These are phyloP conservation scores for Colletotrichum truncatum DNA, from an alignment of 2,329 filamentous ascomycete species.

Conservation along the genomic window DNA sequence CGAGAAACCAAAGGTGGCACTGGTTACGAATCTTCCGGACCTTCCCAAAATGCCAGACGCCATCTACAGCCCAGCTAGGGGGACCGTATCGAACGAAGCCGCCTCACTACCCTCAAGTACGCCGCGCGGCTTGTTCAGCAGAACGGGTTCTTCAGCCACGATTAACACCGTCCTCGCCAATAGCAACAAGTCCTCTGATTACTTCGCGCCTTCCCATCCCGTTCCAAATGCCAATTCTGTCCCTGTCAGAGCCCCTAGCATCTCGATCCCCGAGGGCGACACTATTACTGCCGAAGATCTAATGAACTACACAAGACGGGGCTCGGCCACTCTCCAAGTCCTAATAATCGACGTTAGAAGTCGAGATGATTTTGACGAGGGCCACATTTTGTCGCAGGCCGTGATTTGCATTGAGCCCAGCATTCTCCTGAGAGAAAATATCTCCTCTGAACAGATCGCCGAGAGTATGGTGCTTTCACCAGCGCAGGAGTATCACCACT, in stretches of 20 bases:
- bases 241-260: slow-evolving; percentile 40
- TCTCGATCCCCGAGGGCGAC: slow-evolving; percentile 59
- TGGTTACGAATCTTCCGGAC: slow-evolving; percentile 62
- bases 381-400: slow-evolving; percentile 85
- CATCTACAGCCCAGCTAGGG: slow-evolving; percentile 81
- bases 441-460: slow-evolving; percentile 68
- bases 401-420: slow-evolving; percentile 91
- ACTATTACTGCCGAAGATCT: slow-evolving; percentile 75
- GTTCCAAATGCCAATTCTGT: slow-evolving; percentile 33
- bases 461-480: slow-evolving; percentile 78
- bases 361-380: slow-evolving; percentile 83
- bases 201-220: slow-evolving; percentile 43
- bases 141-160: slow-evolving; percentile 45
- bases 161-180: slow-evolving; percentile 38
- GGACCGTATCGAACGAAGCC: slow-evolving; percentile 72
- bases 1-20: slow-evolving; percentile 53
- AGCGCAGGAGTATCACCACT: slow-evolving; percentile 77
- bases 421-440: slow-evolving; percentile 74
- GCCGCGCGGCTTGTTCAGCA: slow-evolving; percentile 69
- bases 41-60: slow-evolving; percentile 78
- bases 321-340: slow-evolving; percentile 61
- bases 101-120: slow-evolving; percentile 73
- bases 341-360: slow-evolving; percentile 87
- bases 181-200: slow-evolving; percentile 40
- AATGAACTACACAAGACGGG: slow-evolving; percentile 71